Conservation (phyloP, 116 monocot genomes). For the Posidonia oceanica region DNA sequence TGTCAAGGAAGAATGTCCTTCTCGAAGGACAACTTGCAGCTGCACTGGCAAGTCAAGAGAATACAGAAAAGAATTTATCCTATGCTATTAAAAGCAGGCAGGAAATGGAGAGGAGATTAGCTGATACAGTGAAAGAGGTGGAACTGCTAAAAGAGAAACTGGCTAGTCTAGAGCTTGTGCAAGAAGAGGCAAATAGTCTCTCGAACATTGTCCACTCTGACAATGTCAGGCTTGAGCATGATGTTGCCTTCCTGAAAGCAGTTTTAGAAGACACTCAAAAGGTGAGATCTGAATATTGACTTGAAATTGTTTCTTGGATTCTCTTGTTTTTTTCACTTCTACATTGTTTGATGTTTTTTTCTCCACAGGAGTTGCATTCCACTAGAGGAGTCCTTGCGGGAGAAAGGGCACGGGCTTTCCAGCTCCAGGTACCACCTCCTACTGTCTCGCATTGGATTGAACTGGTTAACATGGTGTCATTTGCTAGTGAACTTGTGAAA, state of each 20-base stretch:
- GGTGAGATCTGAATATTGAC: slow-evolving; percentile 15
- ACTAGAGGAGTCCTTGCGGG: slow-evolving; percentile 89
- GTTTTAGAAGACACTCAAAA: slow-evolving; percentile 92
- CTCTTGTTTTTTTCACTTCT: not conserved
- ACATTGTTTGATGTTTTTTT: not conserved
- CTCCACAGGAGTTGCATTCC: slow-evolving; percentile 70
- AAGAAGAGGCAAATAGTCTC: slow-evolving; percentile 85
- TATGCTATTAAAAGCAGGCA: slow-evolving; percentile 35
- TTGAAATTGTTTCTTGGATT: not conserved
- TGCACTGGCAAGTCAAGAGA: slow-evolving; percentile 43
- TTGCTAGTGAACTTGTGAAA: not conserved
- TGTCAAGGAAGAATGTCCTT: slow-evolving; percentile 40
- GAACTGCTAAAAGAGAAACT: slow-evolving; percentile 87
- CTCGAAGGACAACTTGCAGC: slow-evolving; percentile 59
- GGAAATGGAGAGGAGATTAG: slow-evolving; percentile 57
- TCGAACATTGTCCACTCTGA: slow-evolving; percentile 83
- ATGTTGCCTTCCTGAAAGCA: slow-evolving; percentile 95
- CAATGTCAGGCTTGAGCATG: slow-evolving; percentile 90
- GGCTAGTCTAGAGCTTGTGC: slow-evolving; percentile 57
- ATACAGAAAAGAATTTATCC: slow-evolving; percentile 53
- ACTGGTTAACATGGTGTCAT: not conserved
- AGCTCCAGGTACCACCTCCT: slow-evolving; percentile 27
- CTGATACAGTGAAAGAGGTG: slow-evolving; percentile 54
- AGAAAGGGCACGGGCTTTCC: slow-evolving; percentile 87
- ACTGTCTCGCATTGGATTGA: not conserved